Percentiles rank a stretch among this genome's conserved stretches.
Conservation (phyloP, 352 stramenopile species). For the Pythium vanterpoolii region DNA sequence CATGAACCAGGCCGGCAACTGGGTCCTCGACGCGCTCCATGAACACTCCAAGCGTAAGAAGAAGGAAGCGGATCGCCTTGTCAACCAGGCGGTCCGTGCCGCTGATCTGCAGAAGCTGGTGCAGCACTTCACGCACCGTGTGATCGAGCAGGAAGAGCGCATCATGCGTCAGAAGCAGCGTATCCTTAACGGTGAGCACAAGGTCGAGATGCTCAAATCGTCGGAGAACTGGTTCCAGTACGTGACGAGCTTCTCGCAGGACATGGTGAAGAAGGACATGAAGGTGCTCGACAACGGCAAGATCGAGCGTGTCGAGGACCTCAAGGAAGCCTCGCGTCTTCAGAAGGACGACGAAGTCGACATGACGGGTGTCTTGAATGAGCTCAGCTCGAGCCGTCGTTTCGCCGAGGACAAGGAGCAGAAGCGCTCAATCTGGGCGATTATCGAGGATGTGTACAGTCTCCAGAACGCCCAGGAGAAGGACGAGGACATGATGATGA, state of each 20-base stretch:
- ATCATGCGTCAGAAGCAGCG: constrained; percentile 90
- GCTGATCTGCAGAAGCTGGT: constrained; percentile 85
- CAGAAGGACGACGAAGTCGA: constrained; percentile 83
- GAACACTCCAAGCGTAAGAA: constrained; percentile 88
- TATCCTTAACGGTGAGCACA: constrained; percentile 87
- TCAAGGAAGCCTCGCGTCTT: constrained; percentile 76
- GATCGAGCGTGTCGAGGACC: constrained; percentile 62
- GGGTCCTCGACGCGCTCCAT: constrained; percentile 79
- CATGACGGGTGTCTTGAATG: constrained; percentile 67
- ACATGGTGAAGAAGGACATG: constrained; percentile 83
- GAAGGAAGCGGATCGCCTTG: constrained; percentile 77
- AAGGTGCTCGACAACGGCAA: constrained; percentile 72
- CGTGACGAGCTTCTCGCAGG: constrained; percentile 66
- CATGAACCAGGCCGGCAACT: constrained; percentile 87
- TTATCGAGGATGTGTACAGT: constrained; percentile 84
- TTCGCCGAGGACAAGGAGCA: constrained; percentile 74
- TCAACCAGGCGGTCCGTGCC: constrained; percentile 79
- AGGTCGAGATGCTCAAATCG: constrained; percentile 89
- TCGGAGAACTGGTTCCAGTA: constrained; percentile 90
- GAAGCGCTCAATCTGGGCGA: constrained; percentile 82
- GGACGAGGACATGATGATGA: constrained; percentile 92
- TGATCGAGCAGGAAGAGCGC: constrained; percentile 87
- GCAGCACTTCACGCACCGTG: constrained; percentile 87
- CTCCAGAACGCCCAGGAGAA: constrained; percentile 82
- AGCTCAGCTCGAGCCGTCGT: constrained; percentile 56